Percentiles rank a stretch among this genome's conserved stretches.
phyloP scores from a whole-genome alignment of 2,329 filamentous ascomycete genomes.

The Clathrospora elynae region DNA sequence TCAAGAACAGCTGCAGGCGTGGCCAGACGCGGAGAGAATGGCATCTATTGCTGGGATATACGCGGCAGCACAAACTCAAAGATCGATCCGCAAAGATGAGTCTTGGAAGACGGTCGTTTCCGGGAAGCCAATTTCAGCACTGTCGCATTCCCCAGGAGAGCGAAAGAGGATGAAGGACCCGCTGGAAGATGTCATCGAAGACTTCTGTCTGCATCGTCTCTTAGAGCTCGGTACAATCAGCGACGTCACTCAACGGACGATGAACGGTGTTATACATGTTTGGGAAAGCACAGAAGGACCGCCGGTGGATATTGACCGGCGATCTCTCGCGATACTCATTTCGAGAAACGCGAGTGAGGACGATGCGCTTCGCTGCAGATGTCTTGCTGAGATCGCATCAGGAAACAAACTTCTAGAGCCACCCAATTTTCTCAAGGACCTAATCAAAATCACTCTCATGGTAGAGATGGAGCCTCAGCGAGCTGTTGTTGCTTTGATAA shows the following conservation, averaged over 20 bases:
- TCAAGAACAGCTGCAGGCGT: not conserved
- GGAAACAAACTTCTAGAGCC: conserved; percentile 10
- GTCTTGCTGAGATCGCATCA: conserved; percentile 25
- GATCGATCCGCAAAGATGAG: not conserved
- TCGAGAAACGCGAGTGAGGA: conserved; percentile 12
- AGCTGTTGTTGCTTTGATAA: conserved; percentile 24
- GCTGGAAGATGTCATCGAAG: conserved; percentile 24
- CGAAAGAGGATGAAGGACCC: too few species aligned
- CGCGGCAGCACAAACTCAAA: conserved; percentile 2
- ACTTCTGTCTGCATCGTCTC: conserved; percentile 24
- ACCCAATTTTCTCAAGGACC: conserved; percentile 14
- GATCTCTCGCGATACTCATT: conserved; percentile 25
- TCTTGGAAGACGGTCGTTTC: not conserved
- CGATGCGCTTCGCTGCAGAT: conserved; percentile 17
- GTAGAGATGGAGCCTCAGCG: conserved; percentile 7
- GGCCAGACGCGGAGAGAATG: conserved; percentile 7
- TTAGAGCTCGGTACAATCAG: conserved; percentile 15
- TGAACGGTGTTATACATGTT: conserved; percentile 24
- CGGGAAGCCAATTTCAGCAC: not conserved
- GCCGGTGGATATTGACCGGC: conserved; percentile 12
- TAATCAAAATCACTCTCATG: conserved; percentile 16
- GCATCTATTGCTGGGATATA: conserved; percentile 25
- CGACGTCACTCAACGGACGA: conserved; percentile 13
- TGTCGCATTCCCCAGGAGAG: not conserved
- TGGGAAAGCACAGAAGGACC: conserved; percentile 22